Percentiles rank a stretch among this genome's conserved stretches.
phyloP scores from a whole-genome alignment of 768 basidiomycete species.

The Lentinula guzmanii region DNA sequence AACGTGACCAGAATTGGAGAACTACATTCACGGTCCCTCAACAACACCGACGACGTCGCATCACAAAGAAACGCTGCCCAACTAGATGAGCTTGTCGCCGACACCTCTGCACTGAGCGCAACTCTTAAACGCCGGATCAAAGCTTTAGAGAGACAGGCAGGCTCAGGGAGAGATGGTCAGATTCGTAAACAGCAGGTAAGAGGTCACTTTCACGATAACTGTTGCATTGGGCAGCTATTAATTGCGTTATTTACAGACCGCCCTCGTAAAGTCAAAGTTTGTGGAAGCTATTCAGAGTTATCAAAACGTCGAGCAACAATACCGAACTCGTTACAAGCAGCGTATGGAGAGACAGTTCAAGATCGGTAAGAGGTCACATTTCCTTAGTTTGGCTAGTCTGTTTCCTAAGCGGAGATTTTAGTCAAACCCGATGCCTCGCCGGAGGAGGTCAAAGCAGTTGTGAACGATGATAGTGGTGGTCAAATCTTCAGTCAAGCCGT shows the following conservation, averaged over 20 bases:
- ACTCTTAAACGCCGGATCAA: slow-evolving; percentile 70
- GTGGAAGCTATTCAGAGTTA: slow-evolving; percentile 83
- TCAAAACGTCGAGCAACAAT: slow-evolving; percentile 76
- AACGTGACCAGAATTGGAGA: slow-evolving; percentile 68
- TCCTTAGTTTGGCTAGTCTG: not conserved
- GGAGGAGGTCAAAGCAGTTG: slow-evolving; percentile 83
- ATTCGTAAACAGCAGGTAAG: slow-evolving; percentile 74
- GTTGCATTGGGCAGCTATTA: not conserved
- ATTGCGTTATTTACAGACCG: not conserved
- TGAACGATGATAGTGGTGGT: slow-evolving; percentile 72
- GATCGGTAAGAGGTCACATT: slow-evolving; percentile 49
- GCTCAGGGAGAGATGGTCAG: slow-evolving; percentile 61
- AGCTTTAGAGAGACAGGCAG: slow-evolving; percentile 60
- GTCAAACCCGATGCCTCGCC: slow-evolving; percentile 92
- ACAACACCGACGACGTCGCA: slow-evolving; percentile 67
- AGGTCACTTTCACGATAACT: not conserved
- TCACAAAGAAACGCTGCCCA: slow-evolving; percentile 55
- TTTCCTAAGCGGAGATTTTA: slow-evolving; percentile 18
- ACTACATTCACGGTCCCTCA: slow-evolving; percentile 68
- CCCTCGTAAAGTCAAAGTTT: slow-evolving; percentile 51
- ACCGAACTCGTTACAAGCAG: slow-evolving; percentile 73
- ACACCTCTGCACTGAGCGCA: slow-evolving; percentile 66
- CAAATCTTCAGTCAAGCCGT: slow-evolving; percentile 93
- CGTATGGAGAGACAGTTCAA: slow-evolving; percentile 83
- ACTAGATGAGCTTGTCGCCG: slow-evolving; percentile 62